Evolutionary conservation across 257 asterid genomes (phyloP), one percentile per base, ranked within the genome.

Genomic region (Ballota nigra): DNA sequence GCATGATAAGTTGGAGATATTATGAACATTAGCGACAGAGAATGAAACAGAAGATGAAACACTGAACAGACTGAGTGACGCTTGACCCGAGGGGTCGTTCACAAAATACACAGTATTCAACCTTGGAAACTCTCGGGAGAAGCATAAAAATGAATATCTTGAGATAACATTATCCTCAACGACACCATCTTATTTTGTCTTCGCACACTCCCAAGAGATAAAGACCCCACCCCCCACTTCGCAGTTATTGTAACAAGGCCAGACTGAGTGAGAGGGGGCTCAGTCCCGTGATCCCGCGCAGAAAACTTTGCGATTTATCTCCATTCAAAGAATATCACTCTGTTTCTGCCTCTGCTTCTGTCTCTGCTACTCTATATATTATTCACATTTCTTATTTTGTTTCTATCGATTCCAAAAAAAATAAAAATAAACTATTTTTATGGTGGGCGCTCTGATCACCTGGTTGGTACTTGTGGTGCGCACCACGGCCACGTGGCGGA

Each of bases 241-340:
- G 23, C 36, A 31, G 55, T 47, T n/a, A 47, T 4, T 5, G 45
- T 49, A 51, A 13, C 16, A 74, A 56, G 2, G 67, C 7, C 45
- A 28, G 43, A 36, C 28, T 3, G 9, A 16, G 23, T 36, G 9
- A 15, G 22, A 4, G 9, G 12, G 16, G 19, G 51, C 18, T 41
- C 52, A 43, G 52, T 43, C 63, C 43, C 78, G 75, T 77, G 78
- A 77, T 28, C 38, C 40, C 4, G 78, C 71, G 33, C 78, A 59
- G 16, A 77, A 72, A 77, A 66, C 82, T 13, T 77, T 40, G 81
- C 67, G 0, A n/a, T 34, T 36, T 5, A 28, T 40, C 22, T 8
- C 69, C 73, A 53, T 20, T 73, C 66, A 71, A 69, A 64, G 0
- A 57, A 53, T 20, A 22, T 29, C 24, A 15, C 62, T 52, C 20